These are phyloP conservation scores for Kalanchoe fedtschenkoi DNA, from an alignment of 164 flowering plant species.

Conservation along the genomic window DNA sequence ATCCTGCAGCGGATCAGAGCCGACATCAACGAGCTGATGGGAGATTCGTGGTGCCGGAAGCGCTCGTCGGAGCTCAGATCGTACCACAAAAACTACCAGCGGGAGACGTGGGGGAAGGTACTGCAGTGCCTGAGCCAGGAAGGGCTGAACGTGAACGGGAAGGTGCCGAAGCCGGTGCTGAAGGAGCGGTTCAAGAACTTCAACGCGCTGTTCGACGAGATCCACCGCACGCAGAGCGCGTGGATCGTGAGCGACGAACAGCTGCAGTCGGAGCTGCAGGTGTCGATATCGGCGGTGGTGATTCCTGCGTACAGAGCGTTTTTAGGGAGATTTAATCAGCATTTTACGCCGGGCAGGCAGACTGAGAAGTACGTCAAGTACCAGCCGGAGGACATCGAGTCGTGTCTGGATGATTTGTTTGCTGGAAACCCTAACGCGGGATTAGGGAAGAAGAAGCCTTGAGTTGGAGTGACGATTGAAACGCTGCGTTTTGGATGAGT, in stretches of 20 bases:
- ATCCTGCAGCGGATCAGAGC: conserved; percentile 67
- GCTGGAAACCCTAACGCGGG: conserved; percentile 48
- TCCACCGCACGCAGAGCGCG: conserved; percentile 62
- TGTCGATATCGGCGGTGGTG: conserved; percentile 64
- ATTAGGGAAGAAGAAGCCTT: conserved; percentile 41
- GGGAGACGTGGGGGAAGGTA: conserved; percentile 74
- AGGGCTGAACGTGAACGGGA: conserved; percentile 51
- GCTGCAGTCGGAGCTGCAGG: conserved; percentile 75
- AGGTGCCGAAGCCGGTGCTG: conserved; percentile 41
- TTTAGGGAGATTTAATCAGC: conserved; percentile 60
- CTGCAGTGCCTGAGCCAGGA: conserved; percentile 48
- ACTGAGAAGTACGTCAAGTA: conserved; percentile 71
- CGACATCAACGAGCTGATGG: conserved; percentile 47
- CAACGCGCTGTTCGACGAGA: conserved; percentile 66
- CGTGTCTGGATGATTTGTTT: conserved; percentile 59
- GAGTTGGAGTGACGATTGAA: not conserved
- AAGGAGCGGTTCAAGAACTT: conserved; percentile 81
- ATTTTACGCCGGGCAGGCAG: conserved; percentile 52
- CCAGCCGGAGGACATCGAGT: conserved; percentile 88
- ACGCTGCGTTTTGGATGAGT: not conserved
- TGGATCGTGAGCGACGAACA: conserved; percentile 94
- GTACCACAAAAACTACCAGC: conserved; percentile 70
- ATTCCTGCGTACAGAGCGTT: conserved; percentile 87
- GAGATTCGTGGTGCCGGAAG: conserved; percentile 53
- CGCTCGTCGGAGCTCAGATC: conserved; percentile 50